Evolutionary conservation across 257 asterid species (phyloP).

Genomic region (Schizonepeta tenuifolia): DNA sequence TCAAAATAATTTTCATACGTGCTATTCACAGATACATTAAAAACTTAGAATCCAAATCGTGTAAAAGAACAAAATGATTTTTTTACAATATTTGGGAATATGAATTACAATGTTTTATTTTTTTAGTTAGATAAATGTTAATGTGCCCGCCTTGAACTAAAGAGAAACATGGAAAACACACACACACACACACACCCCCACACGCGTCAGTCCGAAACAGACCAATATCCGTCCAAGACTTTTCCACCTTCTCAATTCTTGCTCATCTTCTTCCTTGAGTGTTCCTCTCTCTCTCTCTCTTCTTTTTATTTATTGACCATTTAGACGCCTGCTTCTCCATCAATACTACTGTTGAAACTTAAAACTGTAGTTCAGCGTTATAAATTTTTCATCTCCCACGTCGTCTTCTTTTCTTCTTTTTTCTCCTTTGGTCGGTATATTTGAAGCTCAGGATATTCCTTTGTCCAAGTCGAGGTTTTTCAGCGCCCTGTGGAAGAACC

Average conservation of each 20-base stretch:
- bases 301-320: not conserved
- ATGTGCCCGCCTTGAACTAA: not conserved
- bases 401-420: conserved; percentile 23
- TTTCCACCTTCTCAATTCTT: conserved; percentile 21
- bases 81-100: no score
- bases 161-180: not conserved
- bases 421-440: not conserved
- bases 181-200: no score
- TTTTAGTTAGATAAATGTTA: no score
- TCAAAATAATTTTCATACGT: no score
- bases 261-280: conserved; percentile 33
- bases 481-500: conserved; percentile 1
- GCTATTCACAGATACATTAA: no score
- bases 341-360: not conserved
- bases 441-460: conserved; percentile 6
- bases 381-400: conserved; percentile 35
- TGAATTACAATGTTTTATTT: no score
- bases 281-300: conserved; percentile 14
- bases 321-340: conserved; percentile 4
- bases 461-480: conserved; percentile 6
- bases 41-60: no score
- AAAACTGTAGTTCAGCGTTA: not conserved
- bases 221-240: conserved; percentile 31
- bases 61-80: no score
- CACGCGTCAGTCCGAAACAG: conserved; percentile 14